Evolutionary conservation across 306 rosid genomes (phyloP), one percentile per base, ranked within the genome.

Genomic region (Ormosia semicastrata): DNA sequence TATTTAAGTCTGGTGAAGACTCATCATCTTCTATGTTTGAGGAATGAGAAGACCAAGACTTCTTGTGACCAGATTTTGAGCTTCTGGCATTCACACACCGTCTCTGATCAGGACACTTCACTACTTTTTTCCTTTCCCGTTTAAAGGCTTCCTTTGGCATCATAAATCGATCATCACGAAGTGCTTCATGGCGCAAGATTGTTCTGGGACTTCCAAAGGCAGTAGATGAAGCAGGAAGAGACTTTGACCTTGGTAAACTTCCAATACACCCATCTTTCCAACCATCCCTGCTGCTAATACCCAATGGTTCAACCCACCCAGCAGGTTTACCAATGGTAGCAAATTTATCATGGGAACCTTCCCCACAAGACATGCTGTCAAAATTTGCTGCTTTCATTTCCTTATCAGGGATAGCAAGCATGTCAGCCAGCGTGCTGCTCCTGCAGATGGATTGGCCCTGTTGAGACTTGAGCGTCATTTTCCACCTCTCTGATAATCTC

Each of bases 211-310:
- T 90, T 79, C 87, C 92, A 85, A 84, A 89, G 43, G 82, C 84
- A 74, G 89, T 84, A 73, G 96, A 89, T 36, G 98, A 93, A 69
- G 96, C 84, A 12, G 99, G 98, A 84, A 95, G 97, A 80, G 99
- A 95, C 75, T 66, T 93, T 24, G 99, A 95, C 74, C 97, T 92
- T 9, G 94, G 74, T 85, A 95, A 88, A 75, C 86, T 88, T 54
- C 76, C 83, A 44, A 83, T 75, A 75, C 75, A 82, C 37, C 83
- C 92, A 81, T 89, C 91, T 90, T 89, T 95, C 99, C 99, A 95
- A 74, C 99, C 99, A 87, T 95, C 99, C 87, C 91, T 89, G 70
- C 98, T 95, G 88, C 99, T 95, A 79, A 95, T 95, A 73, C 99
- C 99, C 78, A 92, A 84, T 72, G 99, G 98, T 83, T 90, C 94